Percentiles rank a stretch among this genome's conserved stretches.
Conservation (phyloP, 768 basidiomycete species). For the Auricularia cornea region DNA sequence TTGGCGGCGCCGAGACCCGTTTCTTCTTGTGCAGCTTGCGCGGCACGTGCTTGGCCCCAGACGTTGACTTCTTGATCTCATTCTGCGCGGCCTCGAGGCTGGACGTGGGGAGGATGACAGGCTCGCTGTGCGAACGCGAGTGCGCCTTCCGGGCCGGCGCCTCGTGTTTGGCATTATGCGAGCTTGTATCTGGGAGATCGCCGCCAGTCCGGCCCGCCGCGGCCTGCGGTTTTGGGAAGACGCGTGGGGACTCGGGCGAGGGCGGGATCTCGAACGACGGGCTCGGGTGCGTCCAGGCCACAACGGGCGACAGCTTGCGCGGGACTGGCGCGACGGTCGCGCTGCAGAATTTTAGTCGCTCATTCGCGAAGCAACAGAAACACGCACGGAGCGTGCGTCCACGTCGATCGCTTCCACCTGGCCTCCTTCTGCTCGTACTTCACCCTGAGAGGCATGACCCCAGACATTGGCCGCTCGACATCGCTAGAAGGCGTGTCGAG, state of each 20-base stretch:
- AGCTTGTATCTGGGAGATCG: no score
- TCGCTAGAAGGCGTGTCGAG: not conserved
- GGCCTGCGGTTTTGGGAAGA: not conserved
- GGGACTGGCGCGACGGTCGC: not conserved
- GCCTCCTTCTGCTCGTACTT: not conserved
- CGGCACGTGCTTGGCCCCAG: not conserved
- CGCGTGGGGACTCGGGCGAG: not conserved
- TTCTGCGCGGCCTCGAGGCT: not conserved
- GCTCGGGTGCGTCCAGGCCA: not conserved
- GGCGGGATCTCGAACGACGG: not conserved
- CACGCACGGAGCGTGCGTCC: not conserved
- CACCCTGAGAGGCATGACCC: not conserved
- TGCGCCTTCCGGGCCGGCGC: not conserved
- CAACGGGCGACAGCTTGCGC: not conserved
- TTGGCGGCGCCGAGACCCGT: not conserved
- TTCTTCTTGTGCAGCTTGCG: slow-evolving; percentile 1
- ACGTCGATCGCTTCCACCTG: not conserved
- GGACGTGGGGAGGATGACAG: not conserved
- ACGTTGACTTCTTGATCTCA: not conserved
- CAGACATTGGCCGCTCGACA: not conserved
- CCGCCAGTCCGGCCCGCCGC: no score
- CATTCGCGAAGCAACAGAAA: not conserved
- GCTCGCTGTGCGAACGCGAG: not conserved
- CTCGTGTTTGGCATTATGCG: not conserved
- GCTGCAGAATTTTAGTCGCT: not conserved